Evolutionary conservation across 768 basidiomycete genomes (phyloP), one percentile per base, ranked within the genome.

Genomic region (Pisolithus sp.): DNA sequence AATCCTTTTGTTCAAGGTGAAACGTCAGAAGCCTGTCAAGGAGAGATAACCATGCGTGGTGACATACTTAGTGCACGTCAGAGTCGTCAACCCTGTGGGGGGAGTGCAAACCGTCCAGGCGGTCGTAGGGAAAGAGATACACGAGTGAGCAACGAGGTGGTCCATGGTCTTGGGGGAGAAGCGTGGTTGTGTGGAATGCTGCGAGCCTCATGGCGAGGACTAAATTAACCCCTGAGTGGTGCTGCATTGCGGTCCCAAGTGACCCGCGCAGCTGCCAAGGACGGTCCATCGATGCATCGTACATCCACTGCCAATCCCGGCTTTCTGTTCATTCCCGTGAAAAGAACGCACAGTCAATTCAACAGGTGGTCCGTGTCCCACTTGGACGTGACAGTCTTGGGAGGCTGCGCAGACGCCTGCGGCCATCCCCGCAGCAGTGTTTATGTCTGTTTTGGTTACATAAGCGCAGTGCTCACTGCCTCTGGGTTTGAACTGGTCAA

Each of bases 401-500:
- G 13, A 4, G 12, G 34, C 13, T 34, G 34, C 23, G 40, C 41
- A 24, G n/a, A 20, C 41, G 41, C 41, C 34, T 34, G 34, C 34
- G 13, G 34, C 13, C 34, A 23, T 23, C 24, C 15, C 15, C 43
- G 24, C 43, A 45, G 43, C 43, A 15, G 5, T 45, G 26, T 45
- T 45, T 45, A 45, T 28, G 43, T 26, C 8, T 45, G 43, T 45
- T 45, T 45, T 24, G 43, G 18, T 45, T 45, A 45, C 26, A n/a
- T 45, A 45, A 45, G 40, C 40, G 40, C 40, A 41, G 40, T 21
- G 40, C 15, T 50, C 49, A 50, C 15, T 28, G 49, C 45, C 51
- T 46, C 57, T 49, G 55, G 51, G 50, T 58, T 62, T 51, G 48
- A 62, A 61, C 36, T 46, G 52, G 36, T 59, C 52, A 58, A 62